Conservation (phyloP, 352 stramenopile genomes). For the Phytophthora brassicae region DNA sequence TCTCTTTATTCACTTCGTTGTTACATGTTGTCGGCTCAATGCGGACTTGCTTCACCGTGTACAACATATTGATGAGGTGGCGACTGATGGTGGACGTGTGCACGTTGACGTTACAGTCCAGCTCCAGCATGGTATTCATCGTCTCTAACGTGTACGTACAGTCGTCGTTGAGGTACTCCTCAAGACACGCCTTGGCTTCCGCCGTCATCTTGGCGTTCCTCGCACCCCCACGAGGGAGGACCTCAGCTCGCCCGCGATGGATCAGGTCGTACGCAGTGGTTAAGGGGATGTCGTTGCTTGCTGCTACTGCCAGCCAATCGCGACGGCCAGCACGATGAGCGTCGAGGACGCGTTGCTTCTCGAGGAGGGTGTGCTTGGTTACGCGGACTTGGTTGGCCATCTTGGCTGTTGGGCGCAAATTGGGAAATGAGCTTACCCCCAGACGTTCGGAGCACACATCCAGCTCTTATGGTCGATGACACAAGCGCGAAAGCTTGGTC, state of each 20-base stretch:
- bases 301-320: not conserved
- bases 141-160: not conserved
- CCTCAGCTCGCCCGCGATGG: not conserved
- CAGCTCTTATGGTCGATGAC: no score
- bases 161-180: not conserved
- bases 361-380: not conserved
- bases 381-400: not conserved
- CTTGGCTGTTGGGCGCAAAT: no score
- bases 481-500: no score
- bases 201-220: not conserved
- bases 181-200: not conserved
- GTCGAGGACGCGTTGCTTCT: not conserved
- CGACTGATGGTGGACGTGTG: not conserved
- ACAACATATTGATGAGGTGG: not conserved
- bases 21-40: no score
- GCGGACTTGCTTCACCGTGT: not conserved
- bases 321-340: not conserved
- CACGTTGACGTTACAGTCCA: not conserved
- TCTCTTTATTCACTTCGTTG: slow-evolving; percentile 8
- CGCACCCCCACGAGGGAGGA: not conserved
- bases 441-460: not conserved
- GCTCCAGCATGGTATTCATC: not conserved
- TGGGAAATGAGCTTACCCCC: not conserved
- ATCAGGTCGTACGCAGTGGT: not conserved
- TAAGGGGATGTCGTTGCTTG: not conserved